Percentiles rank a stretch among this genome's conserved stretches.
phyloP scores from a whole-genome alignment of 2,329 filamentous ascomycete species.

The Chalaropsis ovoidea region DNA sequence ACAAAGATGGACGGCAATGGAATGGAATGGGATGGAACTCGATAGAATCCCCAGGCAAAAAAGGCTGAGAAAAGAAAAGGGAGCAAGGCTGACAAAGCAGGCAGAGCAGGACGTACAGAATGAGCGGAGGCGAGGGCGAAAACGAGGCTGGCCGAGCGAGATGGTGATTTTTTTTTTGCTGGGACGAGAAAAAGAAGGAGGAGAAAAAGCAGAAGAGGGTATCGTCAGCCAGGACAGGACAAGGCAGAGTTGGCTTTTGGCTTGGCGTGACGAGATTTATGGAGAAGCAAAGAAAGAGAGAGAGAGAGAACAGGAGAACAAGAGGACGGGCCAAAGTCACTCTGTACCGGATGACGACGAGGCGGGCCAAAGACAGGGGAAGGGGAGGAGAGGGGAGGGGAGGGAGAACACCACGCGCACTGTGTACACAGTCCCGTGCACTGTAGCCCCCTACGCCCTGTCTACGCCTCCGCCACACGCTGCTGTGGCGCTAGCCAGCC shows the following conservation, averaged over 20 bases:
- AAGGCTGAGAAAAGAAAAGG: background rate
- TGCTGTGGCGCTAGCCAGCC: no score
- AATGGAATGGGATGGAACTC: conserved; percentile 8
- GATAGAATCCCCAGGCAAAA: conserved; percentile 9
- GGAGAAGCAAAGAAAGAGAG: conserved; percentile 20
- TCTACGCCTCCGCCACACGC: no score
- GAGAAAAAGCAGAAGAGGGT: conserved; percentile 9
- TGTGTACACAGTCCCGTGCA: no score
- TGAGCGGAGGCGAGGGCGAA: no score
- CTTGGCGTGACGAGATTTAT: conserved; percentile 17
- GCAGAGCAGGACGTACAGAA: background rate
- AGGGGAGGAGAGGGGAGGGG: no score
- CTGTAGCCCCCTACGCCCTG: no score
- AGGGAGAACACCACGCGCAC: no score
- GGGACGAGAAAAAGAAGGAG: conserved; percentile 10
- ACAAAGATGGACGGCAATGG: background rate
- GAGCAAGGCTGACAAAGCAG: background rate
- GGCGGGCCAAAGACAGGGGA: no score
- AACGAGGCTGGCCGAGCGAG: background rate
- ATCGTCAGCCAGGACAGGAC: conserved; percentile 13
- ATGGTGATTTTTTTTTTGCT: background rate
- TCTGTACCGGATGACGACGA: background rate
- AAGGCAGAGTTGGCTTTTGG: background rate
- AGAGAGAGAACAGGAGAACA: conserved; percentile 27
- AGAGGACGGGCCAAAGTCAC: conserved; percentile 26